phyloP scores from a whole-genome alignment of 106 monocot genomes.

The Acanthochlamys bracteata region DNA sequence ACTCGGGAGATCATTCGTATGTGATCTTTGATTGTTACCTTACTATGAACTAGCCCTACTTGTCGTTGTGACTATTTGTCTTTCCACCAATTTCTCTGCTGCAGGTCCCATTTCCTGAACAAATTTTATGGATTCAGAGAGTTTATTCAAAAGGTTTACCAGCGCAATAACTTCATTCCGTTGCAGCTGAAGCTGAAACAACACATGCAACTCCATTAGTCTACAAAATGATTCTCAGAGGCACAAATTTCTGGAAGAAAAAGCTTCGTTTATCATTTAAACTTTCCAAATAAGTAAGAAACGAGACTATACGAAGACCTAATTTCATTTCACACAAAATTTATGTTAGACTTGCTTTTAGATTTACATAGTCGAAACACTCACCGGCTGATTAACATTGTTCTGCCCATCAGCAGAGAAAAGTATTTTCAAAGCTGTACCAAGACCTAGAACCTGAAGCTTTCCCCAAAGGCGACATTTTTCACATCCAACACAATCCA shows the following conservation, averaged over 20 bases:
- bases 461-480: conserved; percentile 97
- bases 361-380: conserved; percentile 1
- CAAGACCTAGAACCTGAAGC: conserved; percentile 96
- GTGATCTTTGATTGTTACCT: neutral
- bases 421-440: conserved; percentile 93
- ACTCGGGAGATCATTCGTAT: neutral
- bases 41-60: conserved; percentile 4
- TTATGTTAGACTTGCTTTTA: neutral
- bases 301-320: too few species aligned
- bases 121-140: conserved; percentile 82
- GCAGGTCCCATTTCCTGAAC: conserved; percentile 53
- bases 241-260: neutral
- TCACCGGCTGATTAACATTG: conserved; percentile 46
- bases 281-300: too few species aligned
- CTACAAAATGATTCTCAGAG: neutral
- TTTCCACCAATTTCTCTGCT: conserved; percentile 35
- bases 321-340: neutral
- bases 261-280: neutral
- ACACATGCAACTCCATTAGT: neutral
- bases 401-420: conserved; percentile 68
- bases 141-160: conserved; percentile 77
- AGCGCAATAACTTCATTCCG: conserved; percentile 95
- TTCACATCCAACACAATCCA: conserved; percentile 99
- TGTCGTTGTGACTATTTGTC: conserved; percentile 12
- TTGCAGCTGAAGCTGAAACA: conserved; percentile 69